Conservation (phyloP, 805 yeast species). For the Wickerhamomyces xylosicus region DNA sequence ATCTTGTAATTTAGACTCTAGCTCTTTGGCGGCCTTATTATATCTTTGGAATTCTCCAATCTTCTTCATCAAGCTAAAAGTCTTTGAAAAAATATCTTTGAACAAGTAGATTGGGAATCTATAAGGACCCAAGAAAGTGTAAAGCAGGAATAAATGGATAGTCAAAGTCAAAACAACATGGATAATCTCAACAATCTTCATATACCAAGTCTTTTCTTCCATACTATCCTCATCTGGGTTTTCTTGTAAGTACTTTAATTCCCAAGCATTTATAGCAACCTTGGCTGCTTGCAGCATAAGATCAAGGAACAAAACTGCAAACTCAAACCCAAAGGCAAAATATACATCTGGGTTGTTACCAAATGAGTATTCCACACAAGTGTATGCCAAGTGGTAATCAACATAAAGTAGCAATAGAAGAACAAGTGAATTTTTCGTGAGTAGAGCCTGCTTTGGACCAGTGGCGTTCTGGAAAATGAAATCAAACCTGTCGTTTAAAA, state of each 20-base stretch:
- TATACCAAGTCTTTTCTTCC: conserved; percentile 58
- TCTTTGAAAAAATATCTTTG: conserved; percentile 35
- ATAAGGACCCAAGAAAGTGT: conserved; percentile 34
- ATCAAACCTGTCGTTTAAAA: conserved; percentile 41
- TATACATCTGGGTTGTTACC: conserved; percentile 40
- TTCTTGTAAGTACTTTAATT: conserved; percentile 34
- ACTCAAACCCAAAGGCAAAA: conserved; percentile 67
- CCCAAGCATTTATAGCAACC: conserved; percentile 43
- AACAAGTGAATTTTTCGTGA: conserved; percentile 34
- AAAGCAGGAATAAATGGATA: conserved; percentile 35
- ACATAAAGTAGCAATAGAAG: conserved; percentile 31
- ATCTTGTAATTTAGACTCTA: conserved; percentile 51
- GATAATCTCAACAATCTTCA: conserved; percentile 45
- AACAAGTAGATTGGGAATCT: conserved; percentile 37
- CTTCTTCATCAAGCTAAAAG: conserved; percentile 23
- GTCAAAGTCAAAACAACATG: conserved; percentile 37
- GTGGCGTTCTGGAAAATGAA: conserved; percentile 33
- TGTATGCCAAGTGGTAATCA: conserved; percentile 43
- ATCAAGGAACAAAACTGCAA: conserved; percentile 52
- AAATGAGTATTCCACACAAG: conserved; percentile 37
- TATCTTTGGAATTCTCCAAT: conserved; percentile 27
- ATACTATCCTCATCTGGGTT: conserved; percentile 54
- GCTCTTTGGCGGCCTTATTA: conserved; percentile 39
- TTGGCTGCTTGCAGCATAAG: conserved; percentile 35
- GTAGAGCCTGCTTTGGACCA: conserved; percentile 21